These are phyloP conservation scores for Citrus sp. DNA, from an alignment of 345 rosid genomes.

Conservation along the genomic window DNA sequence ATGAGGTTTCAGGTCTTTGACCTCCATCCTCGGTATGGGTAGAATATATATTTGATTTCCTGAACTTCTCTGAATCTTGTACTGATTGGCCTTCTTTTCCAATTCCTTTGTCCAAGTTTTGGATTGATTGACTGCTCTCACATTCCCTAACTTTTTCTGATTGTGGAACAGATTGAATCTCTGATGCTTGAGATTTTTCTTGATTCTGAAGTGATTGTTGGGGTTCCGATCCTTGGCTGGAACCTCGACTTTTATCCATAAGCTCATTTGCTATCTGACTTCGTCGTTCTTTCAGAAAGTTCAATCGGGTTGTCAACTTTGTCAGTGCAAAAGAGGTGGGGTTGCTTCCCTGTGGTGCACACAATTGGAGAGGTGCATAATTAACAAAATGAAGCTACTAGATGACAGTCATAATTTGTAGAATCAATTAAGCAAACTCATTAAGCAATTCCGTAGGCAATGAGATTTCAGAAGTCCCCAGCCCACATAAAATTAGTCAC, in stretches of 20 bases:
- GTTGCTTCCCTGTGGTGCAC: conserved; percentile 43
- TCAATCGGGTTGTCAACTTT: conserved; percentile 73
- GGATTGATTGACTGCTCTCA: conserved; percentile 6
- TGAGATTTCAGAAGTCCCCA: background rate
- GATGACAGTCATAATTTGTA: background rate
- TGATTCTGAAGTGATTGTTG: conserved; percentile 7
- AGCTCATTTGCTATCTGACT: conserved; percentile 62
- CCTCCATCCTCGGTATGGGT: background rate
- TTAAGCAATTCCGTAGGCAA: background rate
- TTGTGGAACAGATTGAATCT: conserved; percentile 12
- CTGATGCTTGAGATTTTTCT: conserved; percentile 10
- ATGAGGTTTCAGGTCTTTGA: conserved; percentile 13
- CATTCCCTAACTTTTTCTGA: conserved; percentile 5
- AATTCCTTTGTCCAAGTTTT: conserved; percentile 9
- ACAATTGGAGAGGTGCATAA: background rate
- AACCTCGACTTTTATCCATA: conserved; percentile 43
- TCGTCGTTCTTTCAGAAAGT: conserved; percentile 81
- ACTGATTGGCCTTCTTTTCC: conserved; percentile 13
- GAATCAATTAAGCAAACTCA: background rate
- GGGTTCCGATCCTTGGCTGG: conserved; percentile 25
- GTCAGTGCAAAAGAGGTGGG: conserved; percentile 59
- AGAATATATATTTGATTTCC: background rate
- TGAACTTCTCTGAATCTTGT: conserved; percentile 1
- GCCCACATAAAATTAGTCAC: background rate
- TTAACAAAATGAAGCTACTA: background rate